phyloP scores from a whole-genome alignment of 257 asterid genomes.

The Solanum habrochaites region DNA sequence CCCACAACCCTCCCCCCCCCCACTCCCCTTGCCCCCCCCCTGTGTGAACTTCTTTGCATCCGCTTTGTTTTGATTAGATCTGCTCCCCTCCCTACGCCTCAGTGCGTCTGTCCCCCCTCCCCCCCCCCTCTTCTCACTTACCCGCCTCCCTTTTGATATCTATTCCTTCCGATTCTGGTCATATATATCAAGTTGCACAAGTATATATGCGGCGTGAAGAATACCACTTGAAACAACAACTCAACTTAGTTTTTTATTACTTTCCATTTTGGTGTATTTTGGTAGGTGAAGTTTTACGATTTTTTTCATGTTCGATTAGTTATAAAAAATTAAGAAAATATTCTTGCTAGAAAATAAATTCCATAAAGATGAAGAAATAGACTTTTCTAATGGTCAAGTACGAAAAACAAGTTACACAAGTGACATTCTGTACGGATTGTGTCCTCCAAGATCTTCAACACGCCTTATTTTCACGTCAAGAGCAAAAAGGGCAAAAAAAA shows the following conservation, averaged over 20 bases:
- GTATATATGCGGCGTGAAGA: neutral
- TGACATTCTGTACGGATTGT: neutral
- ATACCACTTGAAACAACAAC: neutral
- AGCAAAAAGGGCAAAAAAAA: too few species aligned
- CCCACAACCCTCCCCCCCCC: too few species aligned
- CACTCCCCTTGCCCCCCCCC: too few species aligned
- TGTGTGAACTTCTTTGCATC: too few species aligned
- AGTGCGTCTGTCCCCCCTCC: too few species aligned
- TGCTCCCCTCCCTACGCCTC: too few species aligned
- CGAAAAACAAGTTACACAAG: neutral
- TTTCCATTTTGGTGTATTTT: neutral
- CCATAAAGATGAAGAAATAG: neutral
- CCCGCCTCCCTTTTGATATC: too few species aligned
- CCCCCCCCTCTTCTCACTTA: too few species aligned
- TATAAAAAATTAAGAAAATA: neutral
- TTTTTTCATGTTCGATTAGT: neutral
- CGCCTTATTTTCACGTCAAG: neutral
- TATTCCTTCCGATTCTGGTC: too few species aligned
- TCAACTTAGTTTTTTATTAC: neutral
- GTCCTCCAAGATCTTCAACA: rapidly evolving
- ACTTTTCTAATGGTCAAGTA: neutral
- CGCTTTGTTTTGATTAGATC: too few species aligned
- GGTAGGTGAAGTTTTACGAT: neutral
- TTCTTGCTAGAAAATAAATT: neutral
- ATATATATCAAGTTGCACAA: neutral